Evolutionary conservation across 1,284 basidiomycete species (phyloP), one percentile per base, ranked within the genome.

Genomic region (Bjerkandera adusta): DNA sequence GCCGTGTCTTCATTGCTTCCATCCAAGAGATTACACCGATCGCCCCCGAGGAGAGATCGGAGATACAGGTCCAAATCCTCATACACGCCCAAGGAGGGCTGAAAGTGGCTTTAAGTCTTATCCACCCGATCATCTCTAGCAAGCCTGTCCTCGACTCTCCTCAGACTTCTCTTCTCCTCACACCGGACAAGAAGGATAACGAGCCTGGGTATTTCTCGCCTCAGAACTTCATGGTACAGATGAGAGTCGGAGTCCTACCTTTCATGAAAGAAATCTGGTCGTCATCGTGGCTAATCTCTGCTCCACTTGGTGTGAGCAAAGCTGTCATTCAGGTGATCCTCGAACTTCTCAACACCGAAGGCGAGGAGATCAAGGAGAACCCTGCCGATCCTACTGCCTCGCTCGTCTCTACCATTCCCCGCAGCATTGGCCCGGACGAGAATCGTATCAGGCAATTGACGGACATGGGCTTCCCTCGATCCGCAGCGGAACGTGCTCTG

Each of bases 401-500:
- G 32, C 48, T 43, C 26, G 38, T 43, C 38, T 55, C 58, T 36
- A 54, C 51, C 2, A 54, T 61, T 36, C 54, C 57, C 6, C 71
- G 77, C 16, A 68, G 72, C 15, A 62, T 75, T 43, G 78, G 78
- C 2, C 81, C 87, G 0, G 89, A 92, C 58, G 88, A 92, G 59
- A 76, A 74, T 46, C 81, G 85, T 24, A 81, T 97, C 37, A 78
- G 81, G 40, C 87, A 92, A 58, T 73, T 99, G 40, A 85, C 84
- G 13, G 96, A 99, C 56, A 99, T 99, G 97, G 97, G 97, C 41
- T 99, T 99, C 70, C 83, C 89, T 21, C 81, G 92, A 7, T 79
- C 80, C 33, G 89, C 92, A 3, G 90, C 89, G 1, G 86, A 91
- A 59, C 80, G 83, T 46, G 96, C 96, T 3, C 71, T 99, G 16